Base-by-base conservation (phyloP, 2,329 filamentous ascomycete genomes). In the Aspergillus quadrilineatus region DNA sequence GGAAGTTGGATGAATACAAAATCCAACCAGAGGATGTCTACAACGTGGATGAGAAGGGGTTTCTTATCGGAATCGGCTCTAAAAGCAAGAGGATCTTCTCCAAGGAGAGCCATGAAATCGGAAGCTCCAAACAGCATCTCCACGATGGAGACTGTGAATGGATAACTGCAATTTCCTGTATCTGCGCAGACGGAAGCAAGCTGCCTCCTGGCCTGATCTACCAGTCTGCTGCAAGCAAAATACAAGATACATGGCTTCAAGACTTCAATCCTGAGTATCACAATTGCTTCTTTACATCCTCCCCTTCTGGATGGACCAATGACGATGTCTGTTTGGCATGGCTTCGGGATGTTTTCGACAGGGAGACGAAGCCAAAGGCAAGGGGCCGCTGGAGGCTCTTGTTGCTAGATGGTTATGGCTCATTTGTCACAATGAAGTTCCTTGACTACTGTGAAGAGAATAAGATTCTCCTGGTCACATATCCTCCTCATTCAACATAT, bases 81-180 rank as follows among this genome's bases (percentile, higher is more conserved):
- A 53, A 46, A 32, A 14, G 12, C 12, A 61, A 61, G 30, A 47
- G 59, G 39, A 56, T 66, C 36, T 63, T 64, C 39, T 60, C 53
- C 29, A 14, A 32, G 50, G 36, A 42, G 1, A 8, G n/a, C n/a
- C 53, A 55, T 44, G 30, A 54, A 50, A 15, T 53, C 49, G 55
- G 37, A 42, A 52, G 56, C 10, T 26, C 50, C 9, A 55, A 54
- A 46, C 30, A 60, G 44, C 26, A 54, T 6, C 4, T 62, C 28
- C 41, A 65, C 32, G 45, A 67, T 62, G 41, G 61, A 4, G 66
- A 65, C 59, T 10, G 46, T 1, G 50, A 65, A 42, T 66, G 52
- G 61, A 64, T 67, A 39, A 67, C 54, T 29, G 52, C 43, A 32
- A 59, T 66, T 50, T 55, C 43, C 3, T 60, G 51, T 60, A 64